Base-by-base conservation (phyloP, 805 yeast species). In the Candida khao-thaluensis region DNA sequence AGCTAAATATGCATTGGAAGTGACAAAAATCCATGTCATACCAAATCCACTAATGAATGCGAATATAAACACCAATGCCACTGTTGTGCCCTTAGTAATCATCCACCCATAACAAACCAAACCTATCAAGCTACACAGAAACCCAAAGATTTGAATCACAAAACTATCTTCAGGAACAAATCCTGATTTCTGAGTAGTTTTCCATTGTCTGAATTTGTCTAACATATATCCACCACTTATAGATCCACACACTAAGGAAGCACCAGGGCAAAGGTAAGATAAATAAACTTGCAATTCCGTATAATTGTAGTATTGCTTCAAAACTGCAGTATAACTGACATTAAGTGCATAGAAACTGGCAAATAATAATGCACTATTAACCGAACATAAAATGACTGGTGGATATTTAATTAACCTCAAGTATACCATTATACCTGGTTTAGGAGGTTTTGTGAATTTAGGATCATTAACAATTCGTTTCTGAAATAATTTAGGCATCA, bases 71-170 rank as follows among this genome's bases (percentile, higher is more conserved):
- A 41, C 26, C 16, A 28, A 23, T 14, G 41, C 38, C 2, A 41
- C 37, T 12, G 47, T 45, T 12, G 60, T 59, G 9, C 61, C 60
- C 25, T 56, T 59, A 11, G 73, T 59, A 22, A 69, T 57, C 21
- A 76, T 56, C 81, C 81, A 76, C 0, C 81, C 81, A 48, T 72
- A 77, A 0, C 77, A 72, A 14, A 74, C 44, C 14, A 74, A 56
- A 1, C 81, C 79, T 14, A 57, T 52, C 38, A 71, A 63, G 18
- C 72, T 65, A 1, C 73, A 46, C 1, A 62, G 2, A 12, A 76
- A 52, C 0, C 81, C 81, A 37, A 66, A 36, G 1, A 68, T 21
- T 39, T 75, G 79, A 7, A 74, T 40, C 2, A 66, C 45, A 29
- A 77, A 61, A 33, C 81, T 56, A 18, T 62, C 56, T 42, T 77